Base-by-base conservation (phyloP, 2,329 filamentous ascomycete species). In the Aspergillus novofumigatus region DNA sequence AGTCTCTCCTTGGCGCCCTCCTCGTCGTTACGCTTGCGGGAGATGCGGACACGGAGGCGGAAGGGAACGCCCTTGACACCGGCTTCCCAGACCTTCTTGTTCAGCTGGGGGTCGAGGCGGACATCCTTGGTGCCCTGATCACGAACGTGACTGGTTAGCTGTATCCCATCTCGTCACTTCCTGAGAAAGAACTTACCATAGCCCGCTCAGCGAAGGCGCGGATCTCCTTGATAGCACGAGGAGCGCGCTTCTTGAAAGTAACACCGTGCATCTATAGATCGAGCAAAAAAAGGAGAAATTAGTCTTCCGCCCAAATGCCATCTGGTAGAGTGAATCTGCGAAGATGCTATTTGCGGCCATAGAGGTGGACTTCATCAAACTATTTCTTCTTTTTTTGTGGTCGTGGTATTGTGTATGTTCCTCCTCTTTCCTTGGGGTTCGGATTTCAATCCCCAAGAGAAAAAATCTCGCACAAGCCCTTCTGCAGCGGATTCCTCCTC, bases 61-160 rank as follows among this genome's bases (percentile, higher is more conserved):
- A 89, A 97, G 70, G 93, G 91, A 69, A 97, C 92, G 76, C 94
- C 95, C 90, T 97, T 99, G 85, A 99, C 88, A 80, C 94, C 94
- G 77, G 89, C 85, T 83, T 99, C 94, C 94, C 94, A 99, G 79
- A 99, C 93, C 87, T 99, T 97, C 91, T 99, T 99, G 90, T 99
- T 99, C 76, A 99, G 84, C 83, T 94, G 90, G 76, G 94, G 94
- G 86, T 99, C 94, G 77, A 99, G 83, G 74, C 94, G 94, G 82
- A 99, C 94, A 78, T 99, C 94, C 75, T 85, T 81, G 82, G 94
- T 99, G 78, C 93, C 93, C 94, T 99, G 71, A 59, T 35, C 49
- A 25, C 10, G 25, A 53, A 38, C 53, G 49, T 8, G 51, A 50
- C 14, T 38, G 42, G 48, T 59, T 48, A 60, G 56, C 51, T 3